Base-by-base conservation (phyloP, 768 basidiomycete genomes). In the Daedalea quercina region DNA sequence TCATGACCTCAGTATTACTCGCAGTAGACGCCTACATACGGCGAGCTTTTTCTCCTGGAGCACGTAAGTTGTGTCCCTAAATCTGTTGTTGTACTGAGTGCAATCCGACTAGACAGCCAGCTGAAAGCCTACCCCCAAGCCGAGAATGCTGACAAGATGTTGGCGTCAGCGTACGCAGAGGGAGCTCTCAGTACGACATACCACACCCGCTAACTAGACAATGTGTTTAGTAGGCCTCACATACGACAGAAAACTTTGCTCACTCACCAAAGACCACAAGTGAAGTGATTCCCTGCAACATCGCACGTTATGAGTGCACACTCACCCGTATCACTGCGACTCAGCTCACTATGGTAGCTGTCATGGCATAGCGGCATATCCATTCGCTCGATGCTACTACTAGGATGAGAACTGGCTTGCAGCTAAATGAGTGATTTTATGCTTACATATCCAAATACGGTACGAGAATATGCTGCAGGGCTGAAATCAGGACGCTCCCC, bases 371-470 rank as follows among this genome's bases (percentile, higher is more conserved):
- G n/a, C n/a, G n/a, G n/a, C n/a, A n/a, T n/a, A n/a, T n/a, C n/a
- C n/a, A n/a, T n/a, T n/a, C n/a, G n/a, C n/a, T n/a, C n/a, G n/a
- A n/a, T n/a, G n/a, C n/a, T n/a, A n/a, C n/a, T n/a, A n/a, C n/a
- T n/a, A n/a, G n/a, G n/a, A n/a, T n/a, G n/a, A n/a, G n/a, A n/a
- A n/a, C n/a, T n/a, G n/a, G n/a, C n/a, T n/a, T n/a, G n/a, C n/a
- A n/a, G n/a, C n/a, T n/a, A n/a, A n/a, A n/a, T n/a, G n/a, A n/a
- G n/a, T n/a, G n/a, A n/a, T n/a, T n/a, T n/a, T n/a, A n/a, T n/a
- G n/a, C n/a, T n/a, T n/a, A n/a, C 51, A 31, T 52, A 6, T 31
- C 51, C 51, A 52, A 6, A 44, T 34, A 3, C 51, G 41, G 24
- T 22, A 40, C 19, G 19, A 31, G 33, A 52, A 52, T 3, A 52